These are phyloP conservation scores for Schizopora paradoxa DNA, from an alignment of 1,284 basidiomycete genomes.

Conservation along the genomic window DNA sequence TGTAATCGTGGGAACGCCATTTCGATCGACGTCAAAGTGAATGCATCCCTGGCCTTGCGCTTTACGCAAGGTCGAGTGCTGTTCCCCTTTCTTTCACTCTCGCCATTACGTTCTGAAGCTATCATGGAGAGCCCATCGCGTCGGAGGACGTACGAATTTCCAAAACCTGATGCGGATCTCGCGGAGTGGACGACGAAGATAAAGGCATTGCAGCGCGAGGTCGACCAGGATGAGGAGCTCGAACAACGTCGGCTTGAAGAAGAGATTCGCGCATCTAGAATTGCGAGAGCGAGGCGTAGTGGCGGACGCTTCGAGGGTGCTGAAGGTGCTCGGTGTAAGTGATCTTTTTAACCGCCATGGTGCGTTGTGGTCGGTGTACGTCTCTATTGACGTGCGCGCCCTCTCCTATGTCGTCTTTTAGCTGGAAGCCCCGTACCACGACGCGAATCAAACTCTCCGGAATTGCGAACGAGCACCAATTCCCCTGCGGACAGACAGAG, in stretches of 20 bases:
- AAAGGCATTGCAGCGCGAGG: conserved; percentile 69
- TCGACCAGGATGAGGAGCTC: conserved; percentile 71
- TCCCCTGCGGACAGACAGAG: conserved; percentile 31
- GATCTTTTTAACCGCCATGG: neutral
- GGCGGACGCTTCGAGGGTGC: conserved; percentile 34
- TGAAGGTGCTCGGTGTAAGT: conserved; percentile 8
- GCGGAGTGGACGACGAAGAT: conserved; percentile 77
- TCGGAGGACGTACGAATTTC: conserved; percentile 36
- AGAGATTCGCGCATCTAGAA: conserved; percentile 66
- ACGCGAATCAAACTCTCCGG: neutral
- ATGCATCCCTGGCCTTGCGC: too few relatives aligned
- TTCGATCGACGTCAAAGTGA: too few relatives aligned
- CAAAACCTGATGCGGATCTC: conserved; percentile 53
- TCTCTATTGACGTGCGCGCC: too few relatives aligned
- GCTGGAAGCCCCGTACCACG: too few relatives aligned
- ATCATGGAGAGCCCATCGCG: conserved; percentile 26
- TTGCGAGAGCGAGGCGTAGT: conserved; percentile 60
- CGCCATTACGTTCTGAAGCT: too few relatives aligned
- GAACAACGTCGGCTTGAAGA: conserved; percentile 70
- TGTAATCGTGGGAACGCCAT: too few relatives aligned
- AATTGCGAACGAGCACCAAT: neutral
- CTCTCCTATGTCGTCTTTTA: too few relatives aligned
- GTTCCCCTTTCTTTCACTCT: neutral
- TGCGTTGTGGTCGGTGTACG: neutral
- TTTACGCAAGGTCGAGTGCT: neutral